These are phyloP conservation scores for Elaeis guineensis DNA, from an alignment of 176 grass and related monocot species.

Conservation along the genomic window DNA sequence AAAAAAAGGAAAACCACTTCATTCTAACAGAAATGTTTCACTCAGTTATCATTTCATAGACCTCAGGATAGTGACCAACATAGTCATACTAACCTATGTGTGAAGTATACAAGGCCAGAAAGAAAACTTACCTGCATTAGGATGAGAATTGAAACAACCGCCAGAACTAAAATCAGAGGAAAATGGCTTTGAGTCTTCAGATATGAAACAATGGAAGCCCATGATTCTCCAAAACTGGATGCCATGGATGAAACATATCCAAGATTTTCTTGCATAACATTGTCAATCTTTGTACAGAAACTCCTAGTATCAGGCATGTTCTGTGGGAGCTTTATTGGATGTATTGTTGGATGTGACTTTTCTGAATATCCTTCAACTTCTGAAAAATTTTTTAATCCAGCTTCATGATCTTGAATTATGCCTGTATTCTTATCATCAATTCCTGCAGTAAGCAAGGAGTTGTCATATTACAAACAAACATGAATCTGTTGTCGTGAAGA, in stretches of 20 bases:
- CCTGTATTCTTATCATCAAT: constrained; percentile 6
- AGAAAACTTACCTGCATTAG: constrained; percentile 65
- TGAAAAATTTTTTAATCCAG: constrained; percentile 19
- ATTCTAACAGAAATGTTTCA: too few species aligned
- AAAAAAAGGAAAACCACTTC: too few species aligned
- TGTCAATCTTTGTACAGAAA: constrained; percentile 25
- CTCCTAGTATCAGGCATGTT: constrained; percentile 27
- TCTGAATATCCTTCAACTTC: constrained; percentile 29
- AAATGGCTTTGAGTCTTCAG: constrained; percentile 34
- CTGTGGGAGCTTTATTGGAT: constrained; percentile 4
- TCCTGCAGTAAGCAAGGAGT: background rate
- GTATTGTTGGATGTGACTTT: constrained; percentile 12
- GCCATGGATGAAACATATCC: constrained; percentile 18
- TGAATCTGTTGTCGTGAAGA: background rate
- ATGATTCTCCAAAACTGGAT: constrained; percentile 42
- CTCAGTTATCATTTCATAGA: too few species aligned
- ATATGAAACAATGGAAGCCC: constrained; percentile 39
- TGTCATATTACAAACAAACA: background rate
- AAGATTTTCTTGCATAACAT: constrained; percentile 28
- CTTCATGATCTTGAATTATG: background rate
- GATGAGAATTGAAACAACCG: constrained; percentile 48
- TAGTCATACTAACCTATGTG: too few species aligned
- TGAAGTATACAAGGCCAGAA: background rate
- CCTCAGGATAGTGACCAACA: too few species aligned
- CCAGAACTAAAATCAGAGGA: constrained; percentile 40